phyloP scores from a whole-genome alignment of 2,329 filamentous ascomycete species.

The Verticillium albo-atrum region DNA sequence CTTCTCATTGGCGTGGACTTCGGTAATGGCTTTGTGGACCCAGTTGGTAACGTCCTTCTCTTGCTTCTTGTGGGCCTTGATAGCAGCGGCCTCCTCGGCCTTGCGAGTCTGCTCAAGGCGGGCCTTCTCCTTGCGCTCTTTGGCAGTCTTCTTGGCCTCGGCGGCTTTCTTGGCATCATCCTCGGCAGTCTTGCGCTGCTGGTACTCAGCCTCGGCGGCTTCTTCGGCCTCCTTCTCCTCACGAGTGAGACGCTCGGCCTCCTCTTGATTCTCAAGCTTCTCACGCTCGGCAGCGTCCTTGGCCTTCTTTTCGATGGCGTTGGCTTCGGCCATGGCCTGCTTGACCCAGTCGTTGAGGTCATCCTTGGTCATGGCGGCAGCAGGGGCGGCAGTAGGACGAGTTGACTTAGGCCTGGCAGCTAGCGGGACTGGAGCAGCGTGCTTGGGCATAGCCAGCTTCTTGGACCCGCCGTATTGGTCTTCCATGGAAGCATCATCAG shows the following conservation, averaged over 20 bases:
- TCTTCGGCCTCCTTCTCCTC: neutral
- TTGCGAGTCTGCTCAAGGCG: neutral
- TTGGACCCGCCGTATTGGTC: neutral
- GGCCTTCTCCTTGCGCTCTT: neutral
- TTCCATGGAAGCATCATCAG: too few species aligned
- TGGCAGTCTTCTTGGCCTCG: neutral
- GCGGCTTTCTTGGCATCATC: neutral
- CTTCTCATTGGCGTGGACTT: neutral
- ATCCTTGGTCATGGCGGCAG: neutral
- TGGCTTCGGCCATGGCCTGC: neutral
- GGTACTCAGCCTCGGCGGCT: neutral
- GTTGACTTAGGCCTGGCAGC: too few species aligned
- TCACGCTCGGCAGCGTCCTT: neutral
- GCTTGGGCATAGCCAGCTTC: neutral
- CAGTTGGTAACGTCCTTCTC: neutral
- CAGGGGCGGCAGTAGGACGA: neutral
- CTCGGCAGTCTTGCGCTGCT: neutral
- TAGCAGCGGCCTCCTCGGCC: too few species aligned
- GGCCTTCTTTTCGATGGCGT: neutral
- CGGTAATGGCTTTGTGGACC: neutral
- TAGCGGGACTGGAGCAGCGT: neutral
- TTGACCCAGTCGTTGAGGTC: neutral
- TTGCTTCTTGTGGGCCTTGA: neutral
- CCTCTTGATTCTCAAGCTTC: neutral
- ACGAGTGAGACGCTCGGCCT: neutral